Percentiles rank a stretch among this genome's conserved stretches.
Evolutionary conservation across 768 basidiomycete genomes (phyloP).

Genomic region (Russula abietina): DNA sequence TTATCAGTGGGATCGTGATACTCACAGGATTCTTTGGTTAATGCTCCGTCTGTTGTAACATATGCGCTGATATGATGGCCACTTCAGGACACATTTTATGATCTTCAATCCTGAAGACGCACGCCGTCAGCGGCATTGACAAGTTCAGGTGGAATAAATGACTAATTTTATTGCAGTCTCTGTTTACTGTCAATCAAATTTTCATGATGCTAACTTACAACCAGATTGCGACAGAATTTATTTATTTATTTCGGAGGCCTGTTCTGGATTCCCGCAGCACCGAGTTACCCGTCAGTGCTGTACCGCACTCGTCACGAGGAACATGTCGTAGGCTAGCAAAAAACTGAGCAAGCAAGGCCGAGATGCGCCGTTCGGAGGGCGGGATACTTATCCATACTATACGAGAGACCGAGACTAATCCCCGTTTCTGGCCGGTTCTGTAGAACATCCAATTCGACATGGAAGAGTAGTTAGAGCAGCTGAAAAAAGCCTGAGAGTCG

Average conservation of each 20-base stretch:
- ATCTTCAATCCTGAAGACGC: background rate
- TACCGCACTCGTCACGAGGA: constrained; percentile 89
- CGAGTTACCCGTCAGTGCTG: constrained; percentile 29
- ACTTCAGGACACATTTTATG: constrained; percentile 3
- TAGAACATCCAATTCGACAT: constrained; percentile 96
- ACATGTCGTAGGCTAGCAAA: constrained; percentile 91
- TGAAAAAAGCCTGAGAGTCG: constrained; percentile 95
- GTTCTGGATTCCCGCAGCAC: constrained; percentile 19
- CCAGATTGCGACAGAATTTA: constrained; percentile 19
- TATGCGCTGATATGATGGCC: too few species aligned
- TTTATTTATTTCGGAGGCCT: constrained; percentile 16
- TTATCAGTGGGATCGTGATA: constrained; percentile 8
- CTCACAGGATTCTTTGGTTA: background rate
- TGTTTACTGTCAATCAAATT: constrained; percentile 10
- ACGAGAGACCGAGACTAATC: background rate
- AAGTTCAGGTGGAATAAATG: too few species aligned
- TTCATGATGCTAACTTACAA: constrained; percentile 18
- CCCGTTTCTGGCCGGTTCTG: background rate
- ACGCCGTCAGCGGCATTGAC: background rate
- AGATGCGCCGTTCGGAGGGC: constrained; percentile 48
- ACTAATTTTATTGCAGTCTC: constrained; percentile 4
- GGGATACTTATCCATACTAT: background rate
- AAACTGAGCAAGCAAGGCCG: constrained; percentile 97
- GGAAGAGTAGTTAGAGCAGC: constrained; percentile 94
- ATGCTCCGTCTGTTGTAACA: background rate